Evolutionary conservation across 2,329 filamentous ascomycete genomes (phyloP), one percentile per base, ranked within the genome.

Genomic region (Calonectria fujianensis): DNA sequence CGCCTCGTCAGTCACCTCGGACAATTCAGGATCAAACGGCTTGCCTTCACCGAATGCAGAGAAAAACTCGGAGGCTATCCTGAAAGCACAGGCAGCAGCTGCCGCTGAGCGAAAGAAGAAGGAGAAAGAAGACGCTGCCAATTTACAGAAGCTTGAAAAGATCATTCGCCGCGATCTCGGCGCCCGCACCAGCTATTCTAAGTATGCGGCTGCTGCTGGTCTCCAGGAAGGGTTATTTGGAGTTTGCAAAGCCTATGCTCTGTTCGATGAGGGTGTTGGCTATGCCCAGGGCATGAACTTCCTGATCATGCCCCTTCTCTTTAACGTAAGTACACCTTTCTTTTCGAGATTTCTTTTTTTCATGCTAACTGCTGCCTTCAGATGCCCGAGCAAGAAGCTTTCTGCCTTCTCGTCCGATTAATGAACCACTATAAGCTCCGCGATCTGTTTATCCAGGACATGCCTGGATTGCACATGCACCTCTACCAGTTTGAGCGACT

Each of bases 221-320:
- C 92, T 98, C 54, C 97, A 98, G 84, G 97, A 98, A 81, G 95
- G 95, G 11, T 90, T 99, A 13, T 98, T 98, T 85, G 96, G 96
- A 48, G 92, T 99, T 45, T 99, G 97, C 88, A 99, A 98, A 85
- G 96, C 97, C 2, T 99, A 99, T 85, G 97, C 97, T 18, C 89
- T 99, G 37, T 98, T 96, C 80, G 97, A 99, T 82, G 96, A 98
- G 82, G 94, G 90, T 10, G 97, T 99, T 45, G 96, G 97, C 39
- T 99, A 99, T 84, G 96, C 97, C 0, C 97, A 99, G 85, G 97
- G 97, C 82, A 98, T 99, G 94, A 99, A 98, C 83, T 99, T 99
- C 82, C 92, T 99, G 74, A 94, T 96, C 64, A 98, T 98, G 96
- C 97, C 97, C 31, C 85, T 99, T 24, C 88, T 99, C 1, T 98